These are phyloP conservation scores for Nitzschia sp. DNA, from an alignment of 108 stramenopile genomes.

Conservation along the genomic window DNA sequence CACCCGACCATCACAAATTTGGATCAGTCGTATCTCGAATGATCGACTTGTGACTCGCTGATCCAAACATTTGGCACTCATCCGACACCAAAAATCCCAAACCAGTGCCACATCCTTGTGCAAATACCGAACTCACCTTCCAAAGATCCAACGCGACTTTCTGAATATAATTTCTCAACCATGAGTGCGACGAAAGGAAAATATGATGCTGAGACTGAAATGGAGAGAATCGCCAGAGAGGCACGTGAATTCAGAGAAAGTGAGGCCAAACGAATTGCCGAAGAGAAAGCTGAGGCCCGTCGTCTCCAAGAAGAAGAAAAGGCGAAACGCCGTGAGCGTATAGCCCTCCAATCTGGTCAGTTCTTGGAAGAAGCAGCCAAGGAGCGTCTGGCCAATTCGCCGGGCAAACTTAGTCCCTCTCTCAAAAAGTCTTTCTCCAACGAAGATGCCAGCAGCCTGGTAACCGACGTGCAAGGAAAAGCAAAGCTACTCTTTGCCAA, in stretches of 20 bases:
- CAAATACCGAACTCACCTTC: background rate
- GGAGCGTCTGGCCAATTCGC: background rate
- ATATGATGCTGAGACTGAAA: slow-evolving; percentile 8
- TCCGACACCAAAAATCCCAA: background rate
- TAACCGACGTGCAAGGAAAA: slow-evolving; percentile 3
- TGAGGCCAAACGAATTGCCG: slow-evolving; percentile 24
- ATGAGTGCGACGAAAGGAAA: background rate
- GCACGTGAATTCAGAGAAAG: slow-evolving; percentile 29
- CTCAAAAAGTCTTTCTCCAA: background rate
- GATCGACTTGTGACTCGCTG: background rate
- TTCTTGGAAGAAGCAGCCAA: slow-evolving; percentile 15
- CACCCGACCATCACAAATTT: background rate
- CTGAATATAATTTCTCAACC: too few species aligned
- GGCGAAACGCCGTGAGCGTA: slow-evolving; percentile 11
- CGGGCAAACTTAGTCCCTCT: background rate
- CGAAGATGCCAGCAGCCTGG: background rate
- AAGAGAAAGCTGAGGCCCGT: slow-evolving; percentile 23
- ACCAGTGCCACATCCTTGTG: too few species aligned
- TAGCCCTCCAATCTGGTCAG: slow-evolving; percentile 12
- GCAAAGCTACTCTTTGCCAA: slow-evolving; percentile 4
- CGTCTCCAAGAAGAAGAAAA: slow-evolving; percentile 8
- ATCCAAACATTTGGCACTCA: background rate
- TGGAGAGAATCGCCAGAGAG: slow-evolving; percentile 25
- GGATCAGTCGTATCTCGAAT: slow-evolving; percentile 17
- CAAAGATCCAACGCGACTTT: too few species aligned